Conservation (phyloP, 2,329 filamentous ascomycete species). For the Rosellinia necatrix region DNA sequence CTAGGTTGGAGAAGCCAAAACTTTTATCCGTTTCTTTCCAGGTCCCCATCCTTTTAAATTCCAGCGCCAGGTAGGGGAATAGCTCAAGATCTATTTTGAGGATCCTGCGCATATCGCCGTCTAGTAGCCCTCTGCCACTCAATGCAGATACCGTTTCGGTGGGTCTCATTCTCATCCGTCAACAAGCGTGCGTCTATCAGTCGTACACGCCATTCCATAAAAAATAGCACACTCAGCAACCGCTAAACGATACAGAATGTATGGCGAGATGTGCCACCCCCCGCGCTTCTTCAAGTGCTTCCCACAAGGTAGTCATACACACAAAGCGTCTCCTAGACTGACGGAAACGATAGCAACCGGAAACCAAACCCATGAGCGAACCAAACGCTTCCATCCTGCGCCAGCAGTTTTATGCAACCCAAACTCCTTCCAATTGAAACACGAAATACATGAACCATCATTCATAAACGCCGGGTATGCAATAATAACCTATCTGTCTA, state of each 20-base stretch:
- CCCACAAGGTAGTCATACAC: constrained; percentile 24
- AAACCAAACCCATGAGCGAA: constrained; percentile 11
- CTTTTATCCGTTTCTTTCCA: constrained; percentile 13
- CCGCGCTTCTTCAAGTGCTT: constrained; percentile 7
- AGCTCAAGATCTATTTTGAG: constrained; percentile 24
- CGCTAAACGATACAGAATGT: neutral
- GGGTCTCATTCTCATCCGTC: constrained; percentile 13
- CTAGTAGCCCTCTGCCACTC: constrained; percentile 13
- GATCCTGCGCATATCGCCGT: constrained; percentile 6
- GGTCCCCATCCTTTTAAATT: constrained; percentile 3
- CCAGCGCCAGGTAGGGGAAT: constrained; percentile 7
- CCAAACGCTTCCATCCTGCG: constrained; percentile 24
- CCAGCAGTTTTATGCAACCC: constrained; percentile 24
- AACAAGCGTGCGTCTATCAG: no score
- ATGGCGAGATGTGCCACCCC: constrained; percentile 1
- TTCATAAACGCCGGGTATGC: constrained; percentile 28
- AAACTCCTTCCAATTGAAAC: constrained; percentile 29
- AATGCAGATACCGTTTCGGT: constrained; percentile 14
- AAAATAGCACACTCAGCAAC: constrained; percentile 6
- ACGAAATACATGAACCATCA: constrained; percentile 26
- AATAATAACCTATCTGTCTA: constrained; percentile 16
- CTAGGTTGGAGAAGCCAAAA: constrained; percentile 22
- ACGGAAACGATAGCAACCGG: constrained; percentile 19
- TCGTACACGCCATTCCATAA: constrained; percentile 10
- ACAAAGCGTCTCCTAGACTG: constrained; percentile 1